A percentile compares a stretch with the other conserved stretches of the same genome.
phyloP scores from a whole-genome alignment of 257 asterid species.

The Scutellaria baicalensis region DNA sequence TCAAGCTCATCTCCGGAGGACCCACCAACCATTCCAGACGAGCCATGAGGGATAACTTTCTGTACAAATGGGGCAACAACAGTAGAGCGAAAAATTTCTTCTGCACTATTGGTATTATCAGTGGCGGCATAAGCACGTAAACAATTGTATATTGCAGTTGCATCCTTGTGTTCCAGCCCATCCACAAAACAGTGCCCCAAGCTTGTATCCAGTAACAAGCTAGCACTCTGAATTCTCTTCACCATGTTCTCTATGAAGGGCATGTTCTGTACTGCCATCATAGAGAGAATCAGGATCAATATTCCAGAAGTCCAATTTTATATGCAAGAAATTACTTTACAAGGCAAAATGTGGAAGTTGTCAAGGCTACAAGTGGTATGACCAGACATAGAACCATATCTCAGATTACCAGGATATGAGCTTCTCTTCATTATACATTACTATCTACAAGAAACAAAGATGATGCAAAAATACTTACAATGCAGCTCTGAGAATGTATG shows the following conservation, averaged over 20 bases:
- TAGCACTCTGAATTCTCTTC: conserved; percentile 86
- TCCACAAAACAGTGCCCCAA: conserved; percentile 80
- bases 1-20: conserved; percentile 71
- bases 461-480: too few species aligned
- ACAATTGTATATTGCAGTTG: conserved; percentile 81
- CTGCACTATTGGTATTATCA: conserved; percentile 81
- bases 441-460: too few species aligned
- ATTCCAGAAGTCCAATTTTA: conserved; percentile 15
- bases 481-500: too few species aligned
- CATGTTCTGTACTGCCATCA: conserved; percentile 79
- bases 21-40: conserved; percentile 35
- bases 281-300: conserved; percentile 29
- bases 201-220: conserved; percentile 70
- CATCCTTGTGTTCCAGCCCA: conserved; percentile 93
- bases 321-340: background rate
- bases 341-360: background rate
- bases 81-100: conserved; percentile 72
- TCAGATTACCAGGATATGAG: background rate
- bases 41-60: conserved; percentile 43
- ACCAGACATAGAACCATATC: background rate
- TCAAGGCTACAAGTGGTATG: conserved; percentile 3
- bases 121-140: conserved; percentile 96
- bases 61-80: conserved; percentile 68
- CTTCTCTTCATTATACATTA: too few species aligned
- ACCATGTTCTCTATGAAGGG: conserved; percentile 95